Evolutionary conservation across 2,329 filamentous ascomycete genomes (phyloP).

Genomic region (Diaporthe citri): DNA sequence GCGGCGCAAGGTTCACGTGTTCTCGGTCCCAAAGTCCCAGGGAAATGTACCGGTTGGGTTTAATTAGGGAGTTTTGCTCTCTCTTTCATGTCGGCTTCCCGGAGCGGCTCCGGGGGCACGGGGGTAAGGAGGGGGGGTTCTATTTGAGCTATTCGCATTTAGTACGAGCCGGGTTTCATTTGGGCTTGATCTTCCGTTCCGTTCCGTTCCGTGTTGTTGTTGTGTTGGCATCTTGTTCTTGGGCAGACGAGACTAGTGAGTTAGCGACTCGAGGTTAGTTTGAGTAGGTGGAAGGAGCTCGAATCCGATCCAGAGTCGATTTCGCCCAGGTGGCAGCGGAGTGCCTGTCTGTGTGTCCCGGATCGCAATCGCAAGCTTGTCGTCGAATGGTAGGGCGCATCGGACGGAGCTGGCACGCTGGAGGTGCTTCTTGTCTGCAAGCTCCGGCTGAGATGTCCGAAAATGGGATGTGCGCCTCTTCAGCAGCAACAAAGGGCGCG

Average conservation of each 20-base stretch:
- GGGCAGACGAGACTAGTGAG: not conserved
- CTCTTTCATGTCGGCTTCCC: not conserved
- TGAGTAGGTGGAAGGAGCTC: not conserved
- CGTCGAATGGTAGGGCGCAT: not conserved
- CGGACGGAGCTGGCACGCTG: not conserved
- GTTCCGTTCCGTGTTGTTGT: not conserved
- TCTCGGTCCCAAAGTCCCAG: not conserved
- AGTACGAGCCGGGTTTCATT: not conserved
- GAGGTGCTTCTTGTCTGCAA: slow-evolving; percentile 4
- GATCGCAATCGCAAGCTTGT: not conserved
- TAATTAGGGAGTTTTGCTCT: not conserved
- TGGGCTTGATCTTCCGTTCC: not conserved
- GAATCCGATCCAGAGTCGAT: not conserved
- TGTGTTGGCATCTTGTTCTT: not conserved
- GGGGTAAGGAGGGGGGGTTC: not conserved
- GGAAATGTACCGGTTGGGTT: not conserved
- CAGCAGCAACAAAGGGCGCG: slow-evolving; percentile 1
- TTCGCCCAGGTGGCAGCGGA: not conserved
- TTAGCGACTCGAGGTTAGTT: not conserved
- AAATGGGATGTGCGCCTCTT: slow-evolving; percentile 29
- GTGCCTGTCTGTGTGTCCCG: not conserved
- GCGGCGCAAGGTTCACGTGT: not conserved
- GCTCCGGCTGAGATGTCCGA: slow-evolving; percentile 20
- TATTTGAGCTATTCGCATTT: not conserved
- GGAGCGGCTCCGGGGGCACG: not conserved